Conservation (phyloP, 345 rosid genomes). For the Theobroma cacao region DNA sequence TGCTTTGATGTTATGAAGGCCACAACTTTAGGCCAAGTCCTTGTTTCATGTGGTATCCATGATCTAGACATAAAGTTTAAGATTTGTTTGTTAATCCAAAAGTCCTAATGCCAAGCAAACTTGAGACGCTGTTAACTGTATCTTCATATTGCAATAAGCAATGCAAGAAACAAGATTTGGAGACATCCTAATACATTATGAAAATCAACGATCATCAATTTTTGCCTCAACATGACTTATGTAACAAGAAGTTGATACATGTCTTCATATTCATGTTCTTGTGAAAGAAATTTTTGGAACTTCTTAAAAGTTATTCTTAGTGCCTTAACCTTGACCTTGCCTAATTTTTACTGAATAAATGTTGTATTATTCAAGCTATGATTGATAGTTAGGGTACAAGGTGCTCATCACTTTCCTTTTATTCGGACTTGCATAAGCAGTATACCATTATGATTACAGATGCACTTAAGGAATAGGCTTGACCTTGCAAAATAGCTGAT, state of each 20-base stretch:
- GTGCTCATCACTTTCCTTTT: not conserved
- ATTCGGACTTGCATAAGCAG: too few relatives aligned
- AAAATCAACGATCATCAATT: not conserved
- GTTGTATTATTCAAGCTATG: too few relatives aligned
- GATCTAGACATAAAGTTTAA: not conserved
- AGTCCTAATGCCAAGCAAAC: not conserved
- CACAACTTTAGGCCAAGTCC: not conserved
- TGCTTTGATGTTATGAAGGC: not conserved
- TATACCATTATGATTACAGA: too few relatives aligned
- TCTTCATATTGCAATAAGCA: not conserved
- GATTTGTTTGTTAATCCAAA: not conserved
- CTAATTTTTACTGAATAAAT: not conserved
- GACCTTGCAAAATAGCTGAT: not conserved
- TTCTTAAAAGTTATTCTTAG: too few relatives aligned
- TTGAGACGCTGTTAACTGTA: not conserved
- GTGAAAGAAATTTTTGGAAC: not conserved
- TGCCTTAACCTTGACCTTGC: not conserved
- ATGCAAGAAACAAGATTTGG: not conserved
- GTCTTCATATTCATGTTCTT: not conserved
- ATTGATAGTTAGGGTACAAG: too few relatives aligned
- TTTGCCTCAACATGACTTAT: not conserved
- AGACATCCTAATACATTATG: not conserved
- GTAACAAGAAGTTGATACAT: not conserved
- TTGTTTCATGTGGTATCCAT: not conserved
- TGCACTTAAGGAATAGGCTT: too few relatives aligned